Base-by-base conservation (phyloP, 202 grass and related monocot species). In the Hordeum pubiflorum region DNA sequence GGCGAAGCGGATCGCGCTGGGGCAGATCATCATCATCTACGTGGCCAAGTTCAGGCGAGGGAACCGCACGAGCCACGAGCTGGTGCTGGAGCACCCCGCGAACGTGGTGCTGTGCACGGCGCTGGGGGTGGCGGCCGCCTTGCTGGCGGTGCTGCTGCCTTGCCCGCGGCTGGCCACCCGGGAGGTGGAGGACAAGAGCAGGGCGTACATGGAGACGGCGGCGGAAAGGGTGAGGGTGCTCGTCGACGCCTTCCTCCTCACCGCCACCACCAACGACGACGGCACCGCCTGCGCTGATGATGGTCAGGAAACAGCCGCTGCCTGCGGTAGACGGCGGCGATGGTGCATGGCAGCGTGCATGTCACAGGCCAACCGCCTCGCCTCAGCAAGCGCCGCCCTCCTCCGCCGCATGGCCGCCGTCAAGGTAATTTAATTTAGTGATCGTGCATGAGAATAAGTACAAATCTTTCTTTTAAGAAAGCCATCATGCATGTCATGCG, bases 11-110 rank as follows among this genome's bases (percentile, higher is more conserved):
- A 88, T 97, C 69, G 94, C 91, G 14, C 85, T 97, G 5, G 91
- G 94, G 9, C 91, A 97, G 79, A 82, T 85, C 34, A 86, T 97
- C 75, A 89, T 97, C 38, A 85, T 97, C 64, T 97, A 93, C 81
- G 94, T 89, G 11, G 85, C 91, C 2, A 82, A 21, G n/a, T 97
- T 91, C 52, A 40, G 12, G 20, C 57, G 43, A 20, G 80, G 68
- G 10, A 79, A 80, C 14, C 69, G 36, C 2, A 46, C 65, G 4
- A 39, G 44, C 59, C 46, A 61, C 23, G 52, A 11, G 18, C 13
- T 81, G 18, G 80, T 83, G 66, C 17, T 97, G 50, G 26, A 77
- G 77, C 91, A 89, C 29, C 94, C 88, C 1, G 77, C 76, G 9
- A 82, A 97, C 59, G 91, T 97, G 34, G 94, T 86, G 12, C 87